A percentile compares a stretch with the other conserved stretches of the same genome.
phyloP scores from a whole-genome alignment of 306 rosid genomes.

The Leucaena leucocephala region DNA sequence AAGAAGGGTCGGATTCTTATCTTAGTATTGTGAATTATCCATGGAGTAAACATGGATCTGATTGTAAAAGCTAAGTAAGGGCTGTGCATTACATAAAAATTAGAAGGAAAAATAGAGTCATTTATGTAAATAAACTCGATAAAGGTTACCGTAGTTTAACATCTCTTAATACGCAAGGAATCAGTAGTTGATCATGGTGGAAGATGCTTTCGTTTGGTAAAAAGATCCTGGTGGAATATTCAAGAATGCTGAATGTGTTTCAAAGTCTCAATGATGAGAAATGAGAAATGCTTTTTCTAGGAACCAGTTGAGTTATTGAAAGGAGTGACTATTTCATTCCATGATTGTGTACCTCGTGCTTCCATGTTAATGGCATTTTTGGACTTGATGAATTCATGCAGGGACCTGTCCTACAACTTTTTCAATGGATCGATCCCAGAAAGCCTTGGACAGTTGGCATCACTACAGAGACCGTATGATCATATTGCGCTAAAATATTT shows the following conservation, averaged over 20 bases:
- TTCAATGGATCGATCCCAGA: conserved; percentile 92
- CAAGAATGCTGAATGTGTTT: not conserved
- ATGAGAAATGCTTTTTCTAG: not conserved
- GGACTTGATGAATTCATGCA: conserved; percentile 45
- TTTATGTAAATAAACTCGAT: not conserved
- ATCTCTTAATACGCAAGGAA: not conserved
- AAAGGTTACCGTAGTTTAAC: not conserved
- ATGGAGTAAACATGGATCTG: not conserved
- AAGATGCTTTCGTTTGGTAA: no score
- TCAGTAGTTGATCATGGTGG: no score
- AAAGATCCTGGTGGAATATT: no score
- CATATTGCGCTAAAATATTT: conserved; percentile 5
- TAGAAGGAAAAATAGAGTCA: not conserved
- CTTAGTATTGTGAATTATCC: not conserved
- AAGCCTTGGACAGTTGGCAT: conserved; percentile 79
- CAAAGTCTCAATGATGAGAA: not conserved
- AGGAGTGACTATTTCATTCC: no score
- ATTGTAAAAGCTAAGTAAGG: conserved; percentile 15
- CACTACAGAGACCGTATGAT: conserved; percentile 67
- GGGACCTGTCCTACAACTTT: conserved; percentile 87
- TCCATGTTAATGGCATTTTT: conserved; percentile 29
- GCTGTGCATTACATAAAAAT: not conserved
- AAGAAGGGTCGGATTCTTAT: not conserved
- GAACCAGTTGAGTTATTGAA: not conserved
- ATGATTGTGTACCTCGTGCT: conserved; percentile 14